Base-by-base conservation (phyloP, 345 rosid species). In the Abelmoschus esculentus region DNA sequence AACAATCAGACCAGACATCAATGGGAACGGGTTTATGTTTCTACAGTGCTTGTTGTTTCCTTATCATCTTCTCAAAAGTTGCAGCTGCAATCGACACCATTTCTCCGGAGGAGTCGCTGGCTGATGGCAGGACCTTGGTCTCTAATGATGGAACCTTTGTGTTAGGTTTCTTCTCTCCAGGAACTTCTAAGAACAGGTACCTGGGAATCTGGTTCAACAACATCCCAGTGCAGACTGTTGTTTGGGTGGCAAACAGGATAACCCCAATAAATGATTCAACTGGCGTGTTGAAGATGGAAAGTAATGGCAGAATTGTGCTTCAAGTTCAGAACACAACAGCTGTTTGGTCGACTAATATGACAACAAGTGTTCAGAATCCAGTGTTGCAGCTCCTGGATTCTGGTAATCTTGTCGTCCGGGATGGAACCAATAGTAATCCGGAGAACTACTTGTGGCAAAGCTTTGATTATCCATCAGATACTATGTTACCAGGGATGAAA, bases 381-480 rank as follows among this genome's bases (percentile, higher is more conserved):
- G n/a, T 34, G 6, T 5, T 49, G 15, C 68, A 53, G 60, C 60
- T 72, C 7, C 68, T 72, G 52, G 61, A 62, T 49, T 11, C 76
- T 0, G 90, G 86, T 15, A 84, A 84, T 57, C 78, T 86, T 0
- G 77, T 84, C 19, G 61, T 82, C 0, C 78, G 40, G 50, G 81
- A 81, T 13, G 73, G 68, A 29, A 67, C 22, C 3, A 40, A 40
- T 10, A 61, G 31, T 42, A 31, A 26, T 29, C 42, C 38, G 0
- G 60, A 7, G 3, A 47, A 63, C 59, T 70, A 53, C 36, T 34
- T 84, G 3, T 83, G 88, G 90, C 86, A 84, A 73, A 84, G 88
- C 68, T 86, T 84, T 57, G 90, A 86, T 72, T 44, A 77, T 69
- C 86, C 83, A 5, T 47, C 81, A 7, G 75, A 84, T 70, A 81